phyloP scores from a whole-genome alignment of 768 basidiomycete species.

The Gloeopeniophorella convolvens region DNA sequence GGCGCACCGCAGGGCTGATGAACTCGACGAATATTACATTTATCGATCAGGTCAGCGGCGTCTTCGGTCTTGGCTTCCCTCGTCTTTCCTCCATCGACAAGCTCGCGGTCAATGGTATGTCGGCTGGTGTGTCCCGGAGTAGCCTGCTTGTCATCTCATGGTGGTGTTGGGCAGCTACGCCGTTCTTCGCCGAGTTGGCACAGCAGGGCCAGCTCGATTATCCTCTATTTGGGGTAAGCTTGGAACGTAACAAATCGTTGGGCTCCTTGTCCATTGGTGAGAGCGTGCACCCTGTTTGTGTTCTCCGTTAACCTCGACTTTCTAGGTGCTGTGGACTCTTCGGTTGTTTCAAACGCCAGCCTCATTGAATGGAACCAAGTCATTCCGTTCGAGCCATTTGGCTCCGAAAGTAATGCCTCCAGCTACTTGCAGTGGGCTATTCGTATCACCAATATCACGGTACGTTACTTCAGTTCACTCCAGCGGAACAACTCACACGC shows the following conservation, averaged over 20 bases:
- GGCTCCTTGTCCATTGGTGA: conserved; percentile 64
- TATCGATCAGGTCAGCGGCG: conserved; percentile 57
- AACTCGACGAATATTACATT: conserved; percentile 58
- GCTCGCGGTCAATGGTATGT: conserved; percentile 43
- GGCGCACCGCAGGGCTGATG: conserved; percentile 44
- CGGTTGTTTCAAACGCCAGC: conserved; percentile 54
- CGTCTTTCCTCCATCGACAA: conserved; percentile 56
- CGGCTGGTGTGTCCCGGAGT: too few relatives aligned
- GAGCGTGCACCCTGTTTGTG: conserved; percentile 8
- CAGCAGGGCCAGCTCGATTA: conserved; percentile 61
- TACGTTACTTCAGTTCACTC: conserved; percentile 27
- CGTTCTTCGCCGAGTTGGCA: conserved; percentile 60
- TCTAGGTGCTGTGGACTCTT: conserved; percentile 68
- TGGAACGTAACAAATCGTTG: conserved; percentile 46
- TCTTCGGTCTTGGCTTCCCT: conserved; percentile 72
- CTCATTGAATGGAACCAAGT: conserved; percentile 70
- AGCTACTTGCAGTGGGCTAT: conserved; percentile 77
- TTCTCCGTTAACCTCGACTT: conserved; percentile 1
- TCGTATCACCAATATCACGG: conserved; percentile 48
- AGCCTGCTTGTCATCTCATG: neutral
- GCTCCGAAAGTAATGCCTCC: conserved; percentile 47
- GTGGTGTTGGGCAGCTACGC: conserved; percentile 43
- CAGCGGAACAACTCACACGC: neutral
- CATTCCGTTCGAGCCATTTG: conserved; percentile 64
- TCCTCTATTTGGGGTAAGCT: conserved; percentile 67